A percentile compares a stretch with the other conserved stretches of the same genome.
phyloP scores from a whole-genome alignment of 306 rosid species.

The Cucumis melo region DNA sequence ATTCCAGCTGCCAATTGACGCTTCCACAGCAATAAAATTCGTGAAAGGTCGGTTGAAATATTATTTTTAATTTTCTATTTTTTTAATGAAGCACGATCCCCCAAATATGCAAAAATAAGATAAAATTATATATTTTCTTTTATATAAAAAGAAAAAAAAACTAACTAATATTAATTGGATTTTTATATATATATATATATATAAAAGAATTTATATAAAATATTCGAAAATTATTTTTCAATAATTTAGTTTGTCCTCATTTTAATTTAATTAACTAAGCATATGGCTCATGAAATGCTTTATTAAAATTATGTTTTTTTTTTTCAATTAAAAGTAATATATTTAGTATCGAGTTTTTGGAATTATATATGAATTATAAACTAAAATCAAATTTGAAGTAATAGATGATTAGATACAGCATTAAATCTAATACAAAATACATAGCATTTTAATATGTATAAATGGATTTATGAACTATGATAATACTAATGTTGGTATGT shows the following conservation, averaged over 20 bases:
- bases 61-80: neutral
- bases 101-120: neutral
- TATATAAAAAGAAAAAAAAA: no score
- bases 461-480: neutral
- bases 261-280: neutral
- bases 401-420: neutral
- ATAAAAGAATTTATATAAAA: neutral
- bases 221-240: neutral
- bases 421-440: neutral
- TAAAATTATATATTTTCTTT: no score
- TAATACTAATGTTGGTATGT: neutral
- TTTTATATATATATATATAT: no score
- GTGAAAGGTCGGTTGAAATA: constrained; percentile 2
- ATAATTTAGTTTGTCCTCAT: neutral
- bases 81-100: constrained; percentile 1
- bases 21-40: neutral
- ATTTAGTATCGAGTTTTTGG: neutral
- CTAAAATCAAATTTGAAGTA: neutral
- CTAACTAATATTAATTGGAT: neutral
- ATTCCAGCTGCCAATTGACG: constrained; percentile 1
- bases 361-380: neutral
- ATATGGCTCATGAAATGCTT: neutral
- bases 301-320: neutral
- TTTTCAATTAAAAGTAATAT: neutral
- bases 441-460: neutral